Base-by-base conservation (phyloP, 2,329 filamentous ascomycete genomes). In the Boeremia exigua region DNA sequence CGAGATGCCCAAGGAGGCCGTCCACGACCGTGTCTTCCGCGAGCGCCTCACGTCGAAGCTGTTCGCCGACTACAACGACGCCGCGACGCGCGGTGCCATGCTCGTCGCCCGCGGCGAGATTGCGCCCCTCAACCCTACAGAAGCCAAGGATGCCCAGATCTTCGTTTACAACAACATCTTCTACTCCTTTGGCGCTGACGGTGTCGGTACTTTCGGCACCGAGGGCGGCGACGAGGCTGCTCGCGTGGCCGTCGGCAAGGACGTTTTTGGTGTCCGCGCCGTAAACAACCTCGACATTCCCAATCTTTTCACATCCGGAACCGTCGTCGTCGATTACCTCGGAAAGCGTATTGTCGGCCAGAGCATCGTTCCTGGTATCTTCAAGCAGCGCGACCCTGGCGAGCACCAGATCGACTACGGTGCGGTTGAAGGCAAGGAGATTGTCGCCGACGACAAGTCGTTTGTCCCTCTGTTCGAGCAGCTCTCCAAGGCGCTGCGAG, bases 91-190 rank as follows among this genome's bases (percentile, higher is more conserved):
- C 59, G 95, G 95, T 59, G 94, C 95, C 29, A 90, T 97, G 40
- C 82, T 98, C 64, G 94, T 99, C 49, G 94, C 93, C 23, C 86
- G 91, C 54, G 95, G 95, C 49, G 95, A 99, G 75, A 90, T 99
- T 61, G 88, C 92, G 17, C 92, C 95, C 6, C 80, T 99, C 50
- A 99, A 99, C 79, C 96, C 95, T 6, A 98, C 94, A 0, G 95
- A 99, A 78, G 88, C 84, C 61, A 86, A 84, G 64, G 94, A 99
- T 75, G 95, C 95, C 4, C 95, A 99, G 75, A 99, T 99, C 63
- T 99, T 96, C 70, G 94, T 99, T 23, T 97, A 98, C 82, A 98
- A 98, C 82, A 99, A 99, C 78, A 92, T 99, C 65, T 99, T 99
- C 81, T 99, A 96, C 81, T 98, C 95, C 0, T 98, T 97, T 67